Conservation (phyloP, 345 rosid species). For the Eucalyptus curtisii region DNA sequence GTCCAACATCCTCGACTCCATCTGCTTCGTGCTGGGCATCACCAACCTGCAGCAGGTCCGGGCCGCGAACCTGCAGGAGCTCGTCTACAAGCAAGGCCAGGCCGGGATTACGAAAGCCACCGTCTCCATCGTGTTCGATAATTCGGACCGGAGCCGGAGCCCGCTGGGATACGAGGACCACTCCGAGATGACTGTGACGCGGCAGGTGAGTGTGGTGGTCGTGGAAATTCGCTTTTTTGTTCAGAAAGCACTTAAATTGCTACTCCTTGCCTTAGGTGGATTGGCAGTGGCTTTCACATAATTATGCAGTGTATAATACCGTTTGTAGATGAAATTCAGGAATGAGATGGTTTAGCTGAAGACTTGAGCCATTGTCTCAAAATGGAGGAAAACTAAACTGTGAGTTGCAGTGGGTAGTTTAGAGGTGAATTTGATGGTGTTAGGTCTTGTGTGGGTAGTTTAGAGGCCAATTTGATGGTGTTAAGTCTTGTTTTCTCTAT, state of each 20-base stretch:
- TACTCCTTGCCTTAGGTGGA: not conserved
- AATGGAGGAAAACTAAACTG: not conserved
- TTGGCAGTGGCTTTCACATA: not conserved
- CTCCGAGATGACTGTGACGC: constrained; percentile 75
- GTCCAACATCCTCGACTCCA: constrained; percentile 95
- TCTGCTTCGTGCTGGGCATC: constrained; percentile 95
- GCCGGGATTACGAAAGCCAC: constrained; percentile 98
- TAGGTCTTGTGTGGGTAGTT: not conserved
- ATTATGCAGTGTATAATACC: not conserved
- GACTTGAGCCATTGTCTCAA: not conserved
- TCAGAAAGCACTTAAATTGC: not conserved
- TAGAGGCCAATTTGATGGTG: not conserved
- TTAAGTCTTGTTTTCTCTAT: not conserved
- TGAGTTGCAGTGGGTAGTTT: not conserved
- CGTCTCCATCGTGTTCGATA: constrained; percentile 78
- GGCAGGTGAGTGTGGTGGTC: constrained; percentile 52
- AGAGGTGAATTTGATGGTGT: not conserved
- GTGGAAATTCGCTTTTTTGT: not conserved
- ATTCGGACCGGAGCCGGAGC: constrained; percentile 65
- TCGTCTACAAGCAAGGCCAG: constrained; percentile 98
- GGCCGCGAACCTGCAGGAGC: constrained; percentile 95
- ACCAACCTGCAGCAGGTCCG: constrained; percentile 98
- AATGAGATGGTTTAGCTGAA: not conserved
- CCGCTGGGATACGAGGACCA: constrained; percentile 92
- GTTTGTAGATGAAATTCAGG: not conserved